Conservation (phyloP, 2,329 filamentous ascomycete genomes). For the Fusarium scirpi region DNA sequence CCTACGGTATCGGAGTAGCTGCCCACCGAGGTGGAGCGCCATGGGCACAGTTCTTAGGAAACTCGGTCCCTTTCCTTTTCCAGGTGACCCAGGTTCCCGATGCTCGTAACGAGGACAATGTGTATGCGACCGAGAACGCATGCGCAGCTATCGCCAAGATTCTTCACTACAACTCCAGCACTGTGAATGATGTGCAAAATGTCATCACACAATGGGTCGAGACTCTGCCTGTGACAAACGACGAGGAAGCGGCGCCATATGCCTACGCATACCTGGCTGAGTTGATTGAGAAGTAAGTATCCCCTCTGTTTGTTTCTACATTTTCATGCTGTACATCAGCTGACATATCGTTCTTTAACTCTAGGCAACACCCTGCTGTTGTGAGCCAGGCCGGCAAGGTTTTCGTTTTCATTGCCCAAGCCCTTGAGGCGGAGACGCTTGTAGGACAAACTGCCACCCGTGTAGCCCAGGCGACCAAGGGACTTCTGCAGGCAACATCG, state of each 20-base stretch:
- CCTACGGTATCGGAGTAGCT: slow-evolving; percentile 95
- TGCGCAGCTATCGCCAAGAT: slow-evolving; percentile 98
- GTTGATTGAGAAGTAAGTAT: slow-evolving; percentile 91
- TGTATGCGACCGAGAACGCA: slow-evolving; percentile 97
- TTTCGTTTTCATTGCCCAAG: slow-evolving; percentile 87
- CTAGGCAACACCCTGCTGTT: slow-evolving; percentile 86
- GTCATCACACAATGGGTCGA: slow-evolving; percentile 89
- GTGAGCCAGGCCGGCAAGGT: slow-evolving; percentile 81
- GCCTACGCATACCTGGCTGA: slow-evolving; percentile 93
- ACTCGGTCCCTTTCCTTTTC: slow-evolving; percentile 84
- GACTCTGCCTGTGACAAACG: slow-evolving; percentile 90
- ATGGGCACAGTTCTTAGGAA: slow-evolving; percentile 89
- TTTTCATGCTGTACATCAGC: slow-evolving; percentile 12
- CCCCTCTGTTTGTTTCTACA: not conserved
- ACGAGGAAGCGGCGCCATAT: slow-evolving; percentile 97
- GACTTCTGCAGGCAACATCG: slow-evolving; percentile 77
- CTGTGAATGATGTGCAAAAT: slow-evolving; percentile 80
- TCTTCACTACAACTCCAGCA: slow-evolving; percentile 85
- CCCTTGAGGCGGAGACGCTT: slow-evolving; percentile 89
- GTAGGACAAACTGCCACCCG: slow-evolving; percentile 84
- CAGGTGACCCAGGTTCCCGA: slow-evolving; percentile 84
- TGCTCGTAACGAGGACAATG: slow-evolving; percentile 89
- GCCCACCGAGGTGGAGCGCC: slow-evolving; percentile 89
- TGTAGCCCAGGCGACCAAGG: slow-evolving; percentile 82
- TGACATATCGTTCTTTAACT: slow-evolving; percentile 42